Percentiles rank a stretch among this genome's conserved stretches.
Evolutionary conservation across 2,329 filamentous ascomycete genomes (phyloP).

Genomic region (Pseudocercospora fuligena): DNA sequence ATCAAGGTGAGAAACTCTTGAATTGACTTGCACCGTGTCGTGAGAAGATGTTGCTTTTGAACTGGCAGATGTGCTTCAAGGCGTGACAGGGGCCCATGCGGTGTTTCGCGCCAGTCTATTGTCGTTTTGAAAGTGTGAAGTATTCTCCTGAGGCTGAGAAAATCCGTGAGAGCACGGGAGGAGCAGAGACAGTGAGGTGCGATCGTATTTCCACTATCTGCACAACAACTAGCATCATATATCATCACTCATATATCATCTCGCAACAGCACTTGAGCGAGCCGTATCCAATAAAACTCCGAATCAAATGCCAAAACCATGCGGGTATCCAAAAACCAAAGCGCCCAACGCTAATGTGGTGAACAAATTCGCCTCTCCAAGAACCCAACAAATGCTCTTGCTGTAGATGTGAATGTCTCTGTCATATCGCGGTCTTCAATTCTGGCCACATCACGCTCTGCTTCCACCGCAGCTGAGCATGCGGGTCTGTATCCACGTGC

Average conservation of each 20-base stretch:
- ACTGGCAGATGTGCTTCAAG: too few species aligned
- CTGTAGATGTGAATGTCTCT: background rate
- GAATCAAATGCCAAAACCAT: slow-evolving; percentile 9
- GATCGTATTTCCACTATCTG: background rate
- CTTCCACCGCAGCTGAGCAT: slow-evolving; percentile 54
- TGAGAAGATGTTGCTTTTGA: too few species aligned
- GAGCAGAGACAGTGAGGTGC: background rate
- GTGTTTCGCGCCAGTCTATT: background rate
- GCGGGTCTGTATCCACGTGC: slow-evolving; percentile 62
- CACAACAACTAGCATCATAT: background rate
- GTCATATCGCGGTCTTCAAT: background rate
- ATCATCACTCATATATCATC: slow-evolving; percentile 14
- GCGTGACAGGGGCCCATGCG: too few species aligned
- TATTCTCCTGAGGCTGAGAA: background rate
- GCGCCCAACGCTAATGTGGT: slow-evolving; percentile 1
- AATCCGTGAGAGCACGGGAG: background rate
- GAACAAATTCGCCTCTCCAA: background rate
- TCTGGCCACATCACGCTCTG: background rate
- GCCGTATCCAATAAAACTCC: background rate
- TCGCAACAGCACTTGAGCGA: slow-evolving; percentile 18
- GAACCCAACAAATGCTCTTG: background rate
- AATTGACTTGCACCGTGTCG: too few species aligned
- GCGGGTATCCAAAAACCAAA: slow-evolving; percentile 18
- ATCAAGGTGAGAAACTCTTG: background rate
- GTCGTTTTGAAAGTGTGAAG: background rate